phyloP scores from a whole-genome alignment of 2,329 filamentous ascomycete species.

The Teratosphaeriaceae sp. region DNA sequence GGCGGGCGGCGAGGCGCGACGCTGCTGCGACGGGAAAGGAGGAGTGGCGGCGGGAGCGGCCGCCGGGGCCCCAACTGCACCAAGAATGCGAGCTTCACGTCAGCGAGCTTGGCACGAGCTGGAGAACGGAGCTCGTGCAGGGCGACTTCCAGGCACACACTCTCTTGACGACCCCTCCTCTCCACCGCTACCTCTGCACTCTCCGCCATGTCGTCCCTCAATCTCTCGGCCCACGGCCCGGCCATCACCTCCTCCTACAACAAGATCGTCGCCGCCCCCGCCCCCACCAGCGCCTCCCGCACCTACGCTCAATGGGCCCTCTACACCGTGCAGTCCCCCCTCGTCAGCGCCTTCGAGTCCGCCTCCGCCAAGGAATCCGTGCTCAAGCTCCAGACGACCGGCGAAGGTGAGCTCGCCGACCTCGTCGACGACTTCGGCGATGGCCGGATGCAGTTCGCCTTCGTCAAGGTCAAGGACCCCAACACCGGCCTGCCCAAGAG shows the following conservation, averaged over 20 bases:
- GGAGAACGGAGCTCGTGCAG: too few relatives aligned
- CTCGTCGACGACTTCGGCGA: slow-evolving; percentile 95
- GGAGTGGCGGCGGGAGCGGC: too few relatives aligned
- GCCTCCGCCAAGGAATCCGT: slow-evolving; percentile 88
- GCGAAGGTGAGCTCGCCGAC: slow-evolving; percentile 86
- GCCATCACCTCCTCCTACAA: slow-evolving; percentile 55
- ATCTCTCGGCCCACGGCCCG: slow-evolving; percentile 28
- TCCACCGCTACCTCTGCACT: too few relatives aligned
- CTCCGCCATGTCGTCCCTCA: not conserved
- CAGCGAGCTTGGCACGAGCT: too few relatives aligned
- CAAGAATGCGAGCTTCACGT: too few relatives aligned
- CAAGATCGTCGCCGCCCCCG: slow-evolving; percentile 56
- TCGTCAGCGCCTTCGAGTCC: slow-evolving; percentile 84
- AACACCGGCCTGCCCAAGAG: slow-evolving; percentile 86
- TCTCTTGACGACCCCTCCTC: too few relatives aligned
- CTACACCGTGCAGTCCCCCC: slow-evolving; percentile 85
- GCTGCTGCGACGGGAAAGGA: too few relatives aligned
- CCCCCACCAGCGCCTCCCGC: slow-evolving; percentile 53
- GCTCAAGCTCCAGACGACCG: slow-evolving; percentile 86
- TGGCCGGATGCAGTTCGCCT: slow-evolving; percentile 93
- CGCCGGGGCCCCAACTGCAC: too few relatives aligned
- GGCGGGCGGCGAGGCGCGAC: too few relatives aligned
- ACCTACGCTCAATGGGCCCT: slow-evolving; percentile 91
- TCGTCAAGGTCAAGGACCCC: slow-evolving; percentile 91
- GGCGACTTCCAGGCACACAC: too few relatives aligned